phyloP scores from a whole-genome alignment of 345 rosid genomes.

The Hevea brasiliensis region DNA sequence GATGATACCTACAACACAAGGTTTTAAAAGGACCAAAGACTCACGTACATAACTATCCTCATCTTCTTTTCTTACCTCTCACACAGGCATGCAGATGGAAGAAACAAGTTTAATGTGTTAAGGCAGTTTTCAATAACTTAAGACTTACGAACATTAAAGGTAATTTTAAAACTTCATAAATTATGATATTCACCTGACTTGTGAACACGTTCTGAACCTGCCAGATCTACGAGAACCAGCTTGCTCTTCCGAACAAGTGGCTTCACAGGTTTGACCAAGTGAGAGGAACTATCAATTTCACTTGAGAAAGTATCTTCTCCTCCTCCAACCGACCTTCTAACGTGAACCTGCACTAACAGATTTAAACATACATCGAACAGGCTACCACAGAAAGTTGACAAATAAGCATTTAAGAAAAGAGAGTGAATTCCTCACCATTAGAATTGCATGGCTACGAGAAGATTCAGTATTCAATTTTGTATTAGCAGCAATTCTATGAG shows the following conservation, averaged over 20 bases:
- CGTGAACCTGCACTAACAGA: conserved; percentile 26
- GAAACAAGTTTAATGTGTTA: background rate
- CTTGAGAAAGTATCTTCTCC: conserved; percentile 22
- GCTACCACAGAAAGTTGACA: background rate
- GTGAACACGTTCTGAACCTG: conserved; percentile 40
- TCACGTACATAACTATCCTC: background rate
- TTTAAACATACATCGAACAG: background rate
- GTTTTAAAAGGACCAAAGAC: background rate
- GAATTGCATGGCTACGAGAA: conserved; percentile 38
- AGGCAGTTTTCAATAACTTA: background rate
- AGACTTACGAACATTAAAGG: background rate
- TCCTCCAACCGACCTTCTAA: conserved; percentile 28
- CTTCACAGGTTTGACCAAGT: conserved; percentile 31
- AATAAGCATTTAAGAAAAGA: background rate
- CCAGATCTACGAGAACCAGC: conserved; percentile 38
- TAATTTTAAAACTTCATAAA: background rate
- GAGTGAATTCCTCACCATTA: conserved; percentile 26
- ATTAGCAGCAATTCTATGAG: conserved; percentile 39
- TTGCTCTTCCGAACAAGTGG: conserved; percentile 36
- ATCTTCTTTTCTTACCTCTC: background rate
- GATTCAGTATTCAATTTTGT: conserved; percentile 38
- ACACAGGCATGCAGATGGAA: background rate
- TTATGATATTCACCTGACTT: conserved; percentile 30
- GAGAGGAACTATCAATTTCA: conserved; percentile 28
- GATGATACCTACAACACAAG: background rate